These are phyloP conservation scores for Schizophyllum commune DNA, from an alignment of 1,284 basidiomycete genomes.

Conservation along the genomic window DNA sequence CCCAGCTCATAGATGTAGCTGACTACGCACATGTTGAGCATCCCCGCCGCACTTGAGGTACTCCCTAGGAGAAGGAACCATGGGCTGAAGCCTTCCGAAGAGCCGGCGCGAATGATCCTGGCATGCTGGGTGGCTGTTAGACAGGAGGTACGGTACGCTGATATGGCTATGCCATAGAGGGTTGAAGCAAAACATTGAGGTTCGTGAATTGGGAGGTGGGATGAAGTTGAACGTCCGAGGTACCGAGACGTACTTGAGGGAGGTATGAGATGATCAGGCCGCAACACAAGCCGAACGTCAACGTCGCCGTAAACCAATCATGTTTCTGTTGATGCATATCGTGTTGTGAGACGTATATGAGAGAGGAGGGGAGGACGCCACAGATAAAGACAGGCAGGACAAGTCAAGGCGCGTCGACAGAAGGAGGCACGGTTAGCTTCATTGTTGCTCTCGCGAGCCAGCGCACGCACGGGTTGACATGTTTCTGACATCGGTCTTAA, in stretches of 20 bases:
- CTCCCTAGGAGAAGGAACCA: conserved; percentile 93
- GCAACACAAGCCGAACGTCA: conserved; percentile 68
- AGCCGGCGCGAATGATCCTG: conserved; percentile 66
- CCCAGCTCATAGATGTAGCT: background rate
- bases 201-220: too few species aligned
- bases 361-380: background rate
- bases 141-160: conserved; percentile 4
- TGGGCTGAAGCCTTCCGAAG: conserved; percentile 86
- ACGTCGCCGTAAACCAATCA: conserved; percentile 66
- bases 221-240: background rate
- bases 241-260: conserved; percentile 58
- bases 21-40: conserved; percentile 69
- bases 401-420: background rate
- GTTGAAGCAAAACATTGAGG: too few species aligned
- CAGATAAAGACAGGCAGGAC: background rate
- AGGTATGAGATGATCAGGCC: conserved; percentile 85
- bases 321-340: conserved; percentile 41
- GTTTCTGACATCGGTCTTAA: background rate
- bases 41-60: conserved; percentile 72
- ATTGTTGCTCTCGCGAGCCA: background rate
- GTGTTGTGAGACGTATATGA: too few species aligned
- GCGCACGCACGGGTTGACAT: background rate
- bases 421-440: too few species aligned
- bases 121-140: conserved; percentile 40
- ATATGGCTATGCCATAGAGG: background rate